Conservation (phyloP, 2,329 filamentous ascomycete species). For the Coniella lustricola region DNA sequence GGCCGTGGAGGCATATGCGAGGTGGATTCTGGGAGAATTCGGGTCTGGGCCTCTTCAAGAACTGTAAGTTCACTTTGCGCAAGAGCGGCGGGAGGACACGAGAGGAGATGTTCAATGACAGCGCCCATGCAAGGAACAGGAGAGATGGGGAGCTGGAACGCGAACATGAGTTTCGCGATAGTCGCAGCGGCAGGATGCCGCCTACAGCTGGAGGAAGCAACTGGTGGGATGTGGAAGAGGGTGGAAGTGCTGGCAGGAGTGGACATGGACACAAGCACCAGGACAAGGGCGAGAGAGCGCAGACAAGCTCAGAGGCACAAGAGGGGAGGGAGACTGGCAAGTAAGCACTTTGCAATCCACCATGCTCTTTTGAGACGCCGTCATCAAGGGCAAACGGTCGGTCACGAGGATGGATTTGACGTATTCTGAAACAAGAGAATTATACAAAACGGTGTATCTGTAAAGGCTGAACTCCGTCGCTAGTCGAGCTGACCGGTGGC, state of each 20-base stretch:
- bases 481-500: conserved; percentile 40
- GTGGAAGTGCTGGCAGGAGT: conserved; percentile 8
- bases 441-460: too few species aligned
- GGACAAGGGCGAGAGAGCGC: not conserved
- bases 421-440: too few species aligned
- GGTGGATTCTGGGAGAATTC: conserved; percentile 27
- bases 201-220: conserved; percentile 8
- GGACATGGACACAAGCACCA: not conserved
- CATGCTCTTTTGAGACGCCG: too few species aligned
- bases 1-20: conserved; percentile 57
- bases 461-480: conserved; percentile 1
- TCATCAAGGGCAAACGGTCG: too few species aligned
- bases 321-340: too few species aligned
- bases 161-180: conserved; percentile 22
- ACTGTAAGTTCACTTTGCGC: conserved; percentile 4
- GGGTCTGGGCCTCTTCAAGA: conserved; percentile 18
- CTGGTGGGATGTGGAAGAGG: conserved; percentile 34
- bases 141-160: conserved; percentile 40
- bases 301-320: not conserved
- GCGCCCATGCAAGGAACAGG: conserved; percentile 38
- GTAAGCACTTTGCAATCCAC: too few species aligned
- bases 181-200: conserved; percentile 19
- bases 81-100: conserved; percentile 35
- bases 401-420: too few species aligned
- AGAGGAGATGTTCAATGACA: conserved; percentile 47